Conservation (phyloP, 108 stramenopile species). For the Cyclostephanos tholiformis region DNA sequence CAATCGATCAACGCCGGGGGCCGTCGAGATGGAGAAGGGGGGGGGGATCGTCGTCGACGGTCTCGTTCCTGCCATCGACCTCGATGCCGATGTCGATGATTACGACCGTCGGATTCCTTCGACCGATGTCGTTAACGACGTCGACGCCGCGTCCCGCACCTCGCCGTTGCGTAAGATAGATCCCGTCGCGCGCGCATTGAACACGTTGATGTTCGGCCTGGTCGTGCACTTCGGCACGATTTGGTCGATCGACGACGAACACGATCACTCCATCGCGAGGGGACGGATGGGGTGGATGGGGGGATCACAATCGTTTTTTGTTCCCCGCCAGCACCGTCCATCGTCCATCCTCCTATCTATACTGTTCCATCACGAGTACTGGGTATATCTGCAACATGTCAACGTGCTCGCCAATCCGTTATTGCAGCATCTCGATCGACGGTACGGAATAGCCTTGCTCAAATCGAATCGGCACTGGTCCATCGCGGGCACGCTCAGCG, state of each 20-base stretch:
- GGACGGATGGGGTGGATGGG: background rate
- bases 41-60: too few relatives aligned
- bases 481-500: slow-evolving; percentile 54
- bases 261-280: background rate
- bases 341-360: background rate
- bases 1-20: too few relatives aligned
- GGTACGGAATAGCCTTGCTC: slow-evolving; percentile 54
- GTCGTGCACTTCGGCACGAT: slow-evolving; percentile 52
- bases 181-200: slow-evolving; percentile 48
- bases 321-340: too few relatives aligned
- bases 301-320: background rate
- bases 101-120: too few relatives aligned
- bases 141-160: background rate
- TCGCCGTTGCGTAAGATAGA: slow-evolving; percentile 43
- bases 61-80: too few relatives aligned
- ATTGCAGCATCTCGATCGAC: slow-evolving; percentile 54
- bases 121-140: background rate
- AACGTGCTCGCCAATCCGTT: slow-evolving; percentile 56
- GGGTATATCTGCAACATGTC: slow-evolving; percentile 58
- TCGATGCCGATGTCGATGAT: too few relatives aligned
- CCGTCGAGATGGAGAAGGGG: too few relatives aligned
- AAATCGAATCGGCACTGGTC: slow-evolving; percentile 53
- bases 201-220: slow-evolving; percentile 54
- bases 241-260: slow-evolving; percentile 27
- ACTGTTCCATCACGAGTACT: slow-evolving; percentile 52